Base-by-base conservation (phyloP, 352 stramenopile species). In the Pythium oligandrum region DNA sequence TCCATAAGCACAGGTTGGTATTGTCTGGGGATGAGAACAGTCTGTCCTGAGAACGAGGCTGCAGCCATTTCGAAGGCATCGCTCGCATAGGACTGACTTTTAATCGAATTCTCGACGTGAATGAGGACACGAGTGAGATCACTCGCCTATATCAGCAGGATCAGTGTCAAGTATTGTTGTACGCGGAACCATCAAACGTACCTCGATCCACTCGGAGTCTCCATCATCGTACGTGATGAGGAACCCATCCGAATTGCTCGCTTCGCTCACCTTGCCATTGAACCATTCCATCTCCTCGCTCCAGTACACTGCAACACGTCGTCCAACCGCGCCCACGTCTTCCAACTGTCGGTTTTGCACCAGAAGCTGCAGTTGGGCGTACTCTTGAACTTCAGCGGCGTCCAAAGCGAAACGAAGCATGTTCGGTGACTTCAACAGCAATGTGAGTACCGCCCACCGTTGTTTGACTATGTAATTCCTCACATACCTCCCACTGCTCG, bases 161-260 rank as follows among this genome's bases (percentile, higher is more conserved):
- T 26, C 17, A 26, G 17, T 26, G 17, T 26, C 17, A 26, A 26
- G 17, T 26, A 26, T 26, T 26, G 17, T 0, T 26, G 17, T 26
- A 26, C 17, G 17, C 17, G 17, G 32, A 53, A 38, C 6, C 7
- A 9, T 12, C 42, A 4, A 48, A 8, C 46, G 17, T 65, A 75
- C 66, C 51, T 60, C 51, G 10, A 83, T 61, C 73, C 73, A 86
- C 17, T 72, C 68, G 31, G 55, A 51, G 37, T 83, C 75, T 30
- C 71, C 68, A 32, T 83, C 70, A n/a, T 84, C 69, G 47, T 83
- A 86, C 8, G 63, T 37, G 32, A 83, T 54, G 36, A 68, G 57
- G 6, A 86, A 33, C 44, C 30, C 49, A 4, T 51, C 46, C 26
- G 17, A 44, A 33, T 53, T 40, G 1, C 5, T 31, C 0, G 54